Base-by-base conservation (phyloP, 139 green algal genomes). In the Chlorella sp. region DNA sequence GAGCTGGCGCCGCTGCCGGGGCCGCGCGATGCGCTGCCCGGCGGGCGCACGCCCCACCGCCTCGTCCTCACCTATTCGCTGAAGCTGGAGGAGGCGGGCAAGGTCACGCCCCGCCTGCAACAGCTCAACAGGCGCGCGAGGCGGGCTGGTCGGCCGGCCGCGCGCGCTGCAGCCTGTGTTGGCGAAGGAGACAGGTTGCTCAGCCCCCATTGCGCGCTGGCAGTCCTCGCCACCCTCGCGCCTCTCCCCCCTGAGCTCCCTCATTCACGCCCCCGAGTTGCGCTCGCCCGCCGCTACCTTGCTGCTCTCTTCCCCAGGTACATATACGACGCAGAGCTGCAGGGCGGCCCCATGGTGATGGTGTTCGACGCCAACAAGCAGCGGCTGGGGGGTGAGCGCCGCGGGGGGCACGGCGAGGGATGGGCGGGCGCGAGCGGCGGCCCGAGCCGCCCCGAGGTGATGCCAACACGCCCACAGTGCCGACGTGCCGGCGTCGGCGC, bases 41-140 rank as follows among this genome's bases (percentile, higher is more conserved):
- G 86, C 7, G 82, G 82, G 0, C 77, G 90, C 3, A 77, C 90
- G 53, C 81, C 89, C 1, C 92, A 96, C 84, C 75, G 75, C 36
- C 86, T 98, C 45, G 41, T 89, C 31, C 87, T 98, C 43, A 92
- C 79, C 29, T 98, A 97, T 88, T 92, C 91, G 71, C 82, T 97
- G 27, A 92, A 31, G 12, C 31, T 94, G 38, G 62, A 59, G 1
- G 93, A 97, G 87, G 82, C 71, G 2, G 94, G 93, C 46, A 94
- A 92, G 72, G 79, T 92, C 75, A 91, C 77, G 31, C 76, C 83
- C 25, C 81, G 59, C 6, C 62, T 97, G 29, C 92, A 88, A 29
- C 62, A 86, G 61, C 76, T 94, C 38, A 96, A 96, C 81, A 76
- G 77, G 80, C 90, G 66, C 23, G 71, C 67, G 42, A 53, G 29